These are phyloP conservation scores for Fusarium humuli DNA, from an alignment of 2,329 filamentous ascomycete species.

Conservation along the genomic window DNA sequence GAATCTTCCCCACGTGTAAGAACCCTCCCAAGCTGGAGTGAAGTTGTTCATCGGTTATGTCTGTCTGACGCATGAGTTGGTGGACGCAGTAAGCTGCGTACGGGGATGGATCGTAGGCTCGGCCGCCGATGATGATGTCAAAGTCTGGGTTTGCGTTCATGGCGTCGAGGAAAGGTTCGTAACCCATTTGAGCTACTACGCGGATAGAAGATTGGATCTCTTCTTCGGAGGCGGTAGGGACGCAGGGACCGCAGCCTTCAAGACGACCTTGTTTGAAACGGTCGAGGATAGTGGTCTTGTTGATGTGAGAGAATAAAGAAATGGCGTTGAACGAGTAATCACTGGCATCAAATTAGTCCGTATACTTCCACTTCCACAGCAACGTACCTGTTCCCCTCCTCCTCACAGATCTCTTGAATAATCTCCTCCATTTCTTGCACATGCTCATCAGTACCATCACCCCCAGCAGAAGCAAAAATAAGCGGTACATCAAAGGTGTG, in stretches of 20 bases:
- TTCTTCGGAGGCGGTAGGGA: constrained; percentile 53
- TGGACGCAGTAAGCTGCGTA: constrained; percentile 51
- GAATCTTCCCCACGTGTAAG: constrained; percentile 65
- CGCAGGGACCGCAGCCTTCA: constrained; percentile 54
- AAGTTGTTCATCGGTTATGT: not conserved
- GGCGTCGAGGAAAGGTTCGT: constrained; percentile 58
- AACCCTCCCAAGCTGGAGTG: constrained; percentile 50
- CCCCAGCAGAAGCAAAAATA: constrained; percentile 59
- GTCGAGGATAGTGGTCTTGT: constrained; percentile 49
- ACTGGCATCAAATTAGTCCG: not conserved
- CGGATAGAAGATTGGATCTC: constrained; percentile 53
- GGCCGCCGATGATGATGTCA: constrained; percentile 61
- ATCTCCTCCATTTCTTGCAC: constrained; percentile 56
- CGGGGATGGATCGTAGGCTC: constrained; percentile 56
- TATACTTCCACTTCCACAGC: fast-evolving
- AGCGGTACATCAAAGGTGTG: constrained; percentile 53
- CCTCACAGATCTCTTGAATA: constrained; percentile 42
- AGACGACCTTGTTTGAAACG: constrained; percentile 49
- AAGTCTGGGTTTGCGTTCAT: constrained; percentile 57
- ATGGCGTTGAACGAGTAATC: constrained; percentile 49
- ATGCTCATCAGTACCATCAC: constrained; percentile 60
- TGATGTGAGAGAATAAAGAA: constrained; percentile 55
- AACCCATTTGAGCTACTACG: constrained; percentile 60
- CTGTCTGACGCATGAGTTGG: constrained; percentile 24
- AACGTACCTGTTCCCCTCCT: constrained; percentile 18